A percentile compares a stretch with the other conserved stretches of the same genome.
Evolutionary conservation across 306 rosid genomes (phyloP).

Genomic region (Vachellia collinsii): DNA sequence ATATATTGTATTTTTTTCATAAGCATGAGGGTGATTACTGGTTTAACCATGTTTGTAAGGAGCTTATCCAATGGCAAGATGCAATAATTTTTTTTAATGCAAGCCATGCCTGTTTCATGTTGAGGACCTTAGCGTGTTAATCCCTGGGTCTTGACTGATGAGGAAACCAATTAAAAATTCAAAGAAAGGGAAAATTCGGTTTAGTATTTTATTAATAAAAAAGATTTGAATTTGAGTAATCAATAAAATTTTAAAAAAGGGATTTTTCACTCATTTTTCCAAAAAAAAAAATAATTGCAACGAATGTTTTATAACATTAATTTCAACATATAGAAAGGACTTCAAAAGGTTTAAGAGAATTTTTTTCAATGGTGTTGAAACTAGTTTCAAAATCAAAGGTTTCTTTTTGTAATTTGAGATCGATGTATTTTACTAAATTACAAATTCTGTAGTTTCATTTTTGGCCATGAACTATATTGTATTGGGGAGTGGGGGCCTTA

Average conservation of each 20-base stretch:
- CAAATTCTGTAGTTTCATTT: not conserved
- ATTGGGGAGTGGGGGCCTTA: not conserved
- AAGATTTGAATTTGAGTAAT: no score
- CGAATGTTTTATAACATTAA: no score
- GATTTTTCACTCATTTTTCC: no score
- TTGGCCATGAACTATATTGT: not conserved
- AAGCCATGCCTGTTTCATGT: not conserved
- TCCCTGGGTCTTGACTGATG: not conserved
- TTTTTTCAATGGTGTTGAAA: not conserved
- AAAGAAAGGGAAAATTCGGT: no score
- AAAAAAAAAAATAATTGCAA: no score
- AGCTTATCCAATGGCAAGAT: not conserved
- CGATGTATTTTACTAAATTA: not conserved
- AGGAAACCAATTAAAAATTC: not conserved
- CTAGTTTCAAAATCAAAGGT: no score
- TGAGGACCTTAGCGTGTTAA: not conserved
- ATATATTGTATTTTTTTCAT: not conserved
- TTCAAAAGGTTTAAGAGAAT: not conserved
- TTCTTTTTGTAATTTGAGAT: not conserved
- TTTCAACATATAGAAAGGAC: no score
- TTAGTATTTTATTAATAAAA: no score
- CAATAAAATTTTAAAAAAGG: no score
- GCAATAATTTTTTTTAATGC: not conserved
- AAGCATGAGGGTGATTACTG: not conserved
- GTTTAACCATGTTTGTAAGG: not conserved